Percentiles rank a stretch among this genome's conserved stretches.
phyloP scores from a whole-genome alignment of 2,329 filamentous ascomycete genomes.

The Monilinia fructigena region DNA sequence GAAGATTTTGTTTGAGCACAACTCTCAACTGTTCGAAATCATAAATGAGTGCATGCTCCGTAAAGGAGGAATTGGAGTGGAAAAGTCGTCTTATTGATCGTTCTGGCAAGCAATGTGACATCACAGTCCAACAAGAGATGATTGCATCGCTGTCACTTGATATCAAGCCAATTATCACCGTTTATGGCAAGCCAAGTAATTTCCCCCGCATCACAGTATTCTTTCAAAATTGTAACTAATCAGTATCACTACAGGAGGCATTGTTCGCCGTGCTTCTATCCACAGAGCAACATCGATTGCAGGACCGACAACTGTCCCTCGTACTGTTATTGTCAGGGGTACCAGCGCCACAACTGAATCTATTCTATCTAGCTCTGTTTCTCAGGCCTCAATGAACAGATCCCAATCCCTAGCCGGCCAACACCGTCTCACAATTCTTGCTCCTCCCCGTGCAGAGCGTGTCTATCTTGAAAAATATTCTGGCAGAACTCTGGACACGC shows the following conservation, averaged over 20 bases:
- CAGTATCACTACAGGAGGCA: slow-evolving; percentile 47
- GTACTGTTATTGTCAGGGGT: slow-evolving; percentile 83
- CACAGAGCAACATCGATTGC: slow-evolving; percentile 70
- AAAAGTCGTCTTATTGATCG: slow-evolving; percentile 61
- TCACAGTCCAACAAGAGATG: slow-evolving; percentile 48
- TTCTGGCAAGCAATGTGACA: slow-evolving; percentile 50
- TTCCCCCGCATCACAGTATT: not conserved
- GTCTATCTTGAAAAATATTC: slow-evolving; percentile 69
- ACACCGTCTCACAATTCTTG: slow-evolving; percentile 66
- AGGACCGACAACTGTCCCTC: slow-evolving; percentile 64
- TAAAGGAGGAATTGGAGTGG: slow-evolving; percentile 79
- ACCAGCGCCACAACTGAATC: slow-evolving; percentile 66
- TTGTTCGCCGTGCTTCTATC: slow-evolving; percentile 70
- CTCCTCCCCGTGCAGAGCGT: slow-evolving; percentile 72
- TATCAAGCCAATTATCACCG: slow-evolving; percentile 70
- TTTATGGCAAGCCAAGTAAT: slow-evolving; percentile 70
- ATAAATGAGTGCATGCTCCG: slow-evolving; percentile 81
- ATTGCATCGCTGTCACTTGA: slow-evolving; percentile 66
- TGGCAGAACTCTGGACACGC: slow-evolving; percentile 81
- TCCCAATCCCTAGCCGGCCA: slow-evolving; percentile 78
- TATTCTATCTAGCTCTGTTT: slow-evolving; percentile 37
- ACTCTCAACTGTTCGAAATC: slow-evolving; percentile 76
- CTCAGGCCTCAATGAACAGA: slow-evolving; percentile 60
- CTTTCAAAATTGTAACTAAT: not conserved
- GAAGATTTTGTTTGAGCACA: slow-evolving; percentile 83